Base-by-base conservation (phyloP, 2,329 filamentous ascomycete species). In the Colletotrichum plurivorum region DNA sequence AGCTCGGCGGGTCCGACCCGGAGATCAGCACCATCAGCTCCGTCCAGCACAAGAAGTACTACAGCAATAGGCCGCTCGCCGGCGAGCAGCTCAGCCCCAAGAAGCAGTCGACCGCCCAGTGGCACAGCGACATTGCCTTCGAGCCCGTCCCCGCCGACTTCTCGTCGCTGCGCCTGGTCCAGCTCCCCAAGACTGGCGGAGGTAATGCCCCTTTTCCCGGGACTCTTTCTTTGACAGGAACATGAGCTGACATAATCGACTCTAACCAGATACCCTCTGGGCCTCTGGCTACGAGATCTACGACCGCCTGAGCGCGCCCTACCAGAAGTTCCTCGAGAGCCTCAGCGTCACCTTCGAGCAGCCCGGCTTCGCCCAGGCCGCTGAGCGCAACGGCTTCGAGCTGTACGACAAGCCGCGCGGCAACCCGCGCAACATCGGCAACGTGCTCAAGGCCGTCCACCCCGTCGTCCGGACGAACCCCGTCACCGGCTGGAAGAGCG, bases 1-100 rank as follows among this genome's bases (percentile, higher is more conserved):
- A 88, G 73, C 79, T 88, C 3, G 87, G 86, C 4, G 84, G 82
- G 15, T 74, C 76, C 1, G 88, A 90, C 69, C 80, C 81, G 3
- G 81, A 90, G 71, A 88, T 91, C 72, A 89, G 85, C 77, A 86
- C 85, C n/a, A 90, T 91, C 74, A 86, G 83, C 67, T 89, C 87
- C 0, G 76, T 84, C 16, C 82, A 85, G 67, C 76, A 77, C 52
- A 84, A 84, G 72, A 79, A 82, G 71, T 77, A 80, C 76, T 80
- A 81, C 74, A 61, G 58, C 53, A 36, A 31, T 7, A 65, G 71
- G 41, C 52, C 68, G 5, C 36, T 62, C 8, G n/a, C 55, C 9
- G 63, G 62, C 56, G 73, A 77, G 8, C 54, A 72, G 16, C 71
- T 79, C 20, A 79, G 77, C 71, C 59, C 72, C 62, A 80, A 80